phyloP scores from a whole-genome alignment of 805 yeast species.

The Metschnikowia matae region DNA sequence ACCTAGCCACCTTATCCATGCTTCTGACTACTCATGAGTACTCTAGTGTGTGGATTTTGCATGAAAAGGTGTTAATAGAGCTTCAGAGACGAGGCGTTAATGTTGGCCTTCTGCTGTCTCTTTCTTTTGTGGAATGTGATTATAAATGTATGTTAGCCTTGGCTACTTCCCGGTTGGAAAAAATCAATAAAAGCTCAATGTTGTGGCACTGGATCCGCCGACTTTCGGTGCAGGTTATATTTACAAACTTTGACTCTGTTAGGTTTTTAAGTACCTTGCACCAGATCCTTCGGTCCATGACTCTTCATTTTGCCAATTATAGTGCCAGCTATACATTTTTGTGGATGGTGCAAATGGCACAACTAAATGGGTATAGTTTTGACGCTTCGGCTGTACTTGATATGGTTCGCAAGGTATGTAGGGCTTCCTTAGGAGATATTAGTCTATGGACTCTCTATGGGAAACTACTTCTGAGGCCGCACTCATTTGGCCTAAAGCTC shows the following conservation, averaged over 20 bases:
- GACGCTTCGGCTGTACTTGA: conserved; percentile 1
- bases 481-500: background rate
- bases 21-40: conserved; percentile 38
- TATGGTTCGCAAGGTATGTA: conserved; percentile 8
- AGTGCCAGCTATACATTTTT: conserved; percentile 31
- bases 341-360: conserved; percentile 22
- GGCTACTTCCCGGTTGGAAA: conserved; percentile 27
- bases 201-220: conserved; percentile 31
- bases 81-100: background rate
- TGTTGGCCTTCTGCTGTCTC: conserved; percentile 1
- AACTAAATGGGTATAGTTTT: conserved; percentile 9
- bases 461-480: background rate
- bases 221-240: conserved; percentile 14
- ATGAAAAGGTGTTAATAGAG: conserved; percentile 22
- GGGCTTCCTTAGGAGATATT: conserved; percentile 15
- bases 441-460: conserved; percentile 19
- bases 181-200: conserved; percentile 39
- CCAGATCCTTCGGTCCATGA: conserved; percentile 26
- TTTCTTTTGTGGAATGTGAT: conserved; percentile 5
- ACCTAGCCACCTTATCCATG: conserved; percentile 31
- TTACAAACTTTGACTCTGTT: background rate
- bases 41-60: conserved; percentile 27
- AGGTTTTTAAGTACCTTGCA: conserved; percentile 7
- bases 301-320: conserved; percentile 37
- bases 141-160: conserved; percentile 25